A percentile compares a stretch with the other conserved stretches of the same genome.
phyloP scores from a whole-genome alignment of 2,329 filamentous ascomycete species.

The Aureobasidium sp. region DNA sequence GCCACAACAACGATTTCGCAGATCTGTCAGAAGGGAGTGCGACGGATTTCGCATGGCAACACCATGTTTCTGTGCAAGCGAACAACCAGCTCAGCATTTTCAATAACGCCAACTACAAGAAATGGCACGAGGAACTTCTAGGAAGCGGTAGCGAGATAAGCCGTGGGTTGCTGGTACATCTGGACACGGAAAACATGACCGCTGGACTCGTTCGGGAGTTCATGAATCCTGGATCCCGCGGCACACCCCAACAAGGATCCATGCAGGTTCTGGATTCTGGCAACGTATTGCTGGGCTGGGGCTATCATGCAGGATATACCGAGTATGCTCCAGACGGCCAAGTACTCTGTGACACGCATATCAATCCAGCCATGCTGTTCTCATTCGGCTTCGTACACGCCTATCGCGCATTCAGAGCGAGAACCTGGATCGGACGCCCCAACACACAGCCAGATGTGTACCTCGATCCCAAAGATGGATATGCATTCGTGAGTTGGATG shows the following conservation, averaged over 20 bases:
- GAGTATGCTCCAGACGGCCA: conserved; percentile 39
- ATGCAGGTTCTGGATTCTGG: conserved; percentile 47
- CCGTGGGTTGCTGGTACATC: conserved; percentile 14
- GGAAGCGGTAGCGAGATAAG: conserved; percentile 22
- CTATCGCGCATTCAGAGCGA: conserved; percentile 46
- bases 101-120: conserved; percentile 17
- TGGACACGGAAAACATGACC: conserved; percentile 25
- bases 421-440: conserved; percentile 14
- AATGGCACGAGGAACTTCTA: neutral
- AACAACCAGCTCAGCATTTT: conserved; percentile 19
- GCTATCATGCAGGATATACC: conserved; percentile 34
- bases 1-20: conserved; percentile 14
- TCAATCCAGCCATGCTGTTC: conserved; percentile 28
- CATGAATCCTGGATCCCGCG: conserved; percentile 27
- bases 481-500: conserved; percentile 21
- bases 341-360: conserved; percentile 46
- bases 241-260: conserved; percentile 44
- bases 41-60: conserved; percentile 37
- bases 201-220: conserved; percentile 23
- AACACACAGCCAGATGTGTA: conserved; percentile 25
- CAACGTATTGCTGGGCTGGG: conserved; percentile 52
- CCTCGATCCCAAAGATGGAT: conserved; percentile 25
- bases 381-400: conserved; percentile 33
- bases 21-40: conserved; percentile 11
- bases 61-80: conserved; percentile 33